A percentile compares a stretch with the other conserved stretches of the same genome.
Conservation (phyloP, 768 basidiomycete genomes). For the Artomyces pyxidatus region DNA sequence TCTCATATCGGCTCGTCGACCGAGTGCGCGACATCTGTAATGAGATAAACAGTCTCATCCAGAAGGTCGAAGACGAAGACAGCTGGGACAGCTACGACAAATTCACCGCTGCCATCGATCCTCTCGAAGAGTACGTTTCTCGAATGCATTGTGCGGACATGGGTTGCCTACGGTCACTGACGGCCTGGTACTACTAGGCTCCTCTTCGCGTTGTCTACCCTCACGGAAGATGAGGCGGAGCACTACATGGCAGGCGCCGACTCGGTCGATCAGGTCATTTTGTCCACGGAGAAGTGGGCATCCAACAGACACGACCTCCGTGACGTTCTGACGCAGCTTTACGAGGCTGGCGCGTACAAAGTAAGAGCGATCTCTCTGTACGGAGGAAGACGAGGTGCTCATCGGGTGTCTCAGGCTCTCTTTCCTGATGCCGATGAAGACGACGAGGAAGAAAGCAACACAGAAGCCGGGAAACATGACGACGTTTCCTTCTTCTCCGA, state of each 20-base stretch:
- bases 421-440: not conserved
- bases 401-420: not conserved
- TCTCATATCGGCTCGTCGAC: slow-evolving; percentile 14
- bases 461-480: not conserved
- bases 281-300: slow-evolving; percentile 3
- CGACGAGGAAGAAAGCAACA: not conserved
- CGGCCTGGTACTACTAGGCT: not conserved
- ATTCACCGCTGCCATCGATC: slow-evolving; percentile 15
- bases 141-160: not conserved
- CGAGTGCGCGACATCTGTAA: slow-evolving; percentile 13
- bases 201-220: slow-evolving; percentile 4
- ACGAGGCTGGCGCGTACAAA: not conserved
- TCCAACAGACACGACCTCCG: slow-evolving; percentile 2
- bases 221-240: slow-evolving; percentile 6
- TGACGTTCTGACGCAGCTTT: not conserved
- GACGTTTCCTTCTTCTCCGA: not conserved
- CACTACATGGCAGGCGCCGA: not conserved
- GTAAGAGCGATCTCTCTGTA: not conserved
- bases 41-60: slow-evolving; percentile 11
- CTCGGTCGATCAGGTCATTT: not conserved
- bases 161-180: not conserved
- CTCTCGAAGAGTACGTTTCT: slow-evolving; percentile 13
- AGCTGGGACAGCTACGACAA: slow-evolving; percentile 13
- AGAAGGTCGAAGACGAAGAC: slow-evolving; percentile 2
- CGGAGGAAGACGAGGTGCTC: not conserved